Evolutionary conservation across 2,329 filamentous ascomycete genomes (phyloP).

Genomic region (Exophiala aquamarina): DNA sequence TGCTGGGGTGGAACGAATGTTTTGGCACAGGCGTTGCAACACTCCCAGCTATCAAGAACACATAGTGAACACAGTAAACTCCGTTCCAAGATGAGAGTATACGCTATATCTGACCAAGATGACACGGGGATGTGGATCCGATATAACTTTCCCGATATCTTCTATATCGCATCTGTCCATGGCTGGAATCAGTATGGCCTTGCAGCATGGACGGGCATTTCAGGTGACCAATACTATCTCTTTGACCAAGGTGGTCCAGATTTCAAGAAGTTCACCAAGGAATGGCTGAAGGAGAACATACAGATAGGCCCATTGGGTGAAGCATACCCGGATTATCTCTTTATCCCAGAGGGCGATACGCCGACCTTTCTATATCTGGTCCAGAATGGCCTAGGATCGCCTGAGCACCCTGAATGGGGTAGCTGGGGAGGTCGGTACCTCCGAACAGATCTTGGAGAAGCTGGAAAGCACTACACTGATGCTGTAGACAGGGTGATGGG

Average conservation of each 20-base stretch:
- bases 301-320: constrained; percentile 51
- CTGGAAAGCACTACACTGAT: constrained; percentile 32
- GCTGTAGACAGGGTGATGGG: constrained; percentile 37
- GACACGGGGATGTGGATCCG: constrained; percentile 59
- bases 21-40: constrained; percentile 50
- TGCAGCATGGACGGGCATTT: constrained; percentile 59
- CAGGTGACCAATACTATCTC: constrained; percentile 47
- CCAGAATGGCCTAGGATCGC: constrained; percentile 42
- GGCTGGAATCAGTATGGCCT: constrained; percentile 56
- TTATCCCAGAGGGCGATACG: constrained; percentile 54
- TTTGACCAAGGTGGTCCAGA: constrained; percentile 53
- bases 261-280: constrained; percentile 46
- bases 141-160: constrained; percentile 52
- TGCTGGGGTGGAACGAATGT: constrained; percentile 56
- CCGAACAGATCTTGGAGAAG: constrained; percentile 23
- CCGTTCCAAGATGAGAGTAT: constrained; percentile 48
- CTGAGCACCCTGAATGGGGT: constrained; percentile 43
- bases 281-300: constrained; percentile 56
- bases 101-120: constrained; percentile 61
- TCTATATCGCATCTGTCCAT: constrained; percentile 58
- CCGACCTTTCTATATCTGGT: constrained; percentile 43
- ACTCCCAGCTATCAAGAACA: constrained; percentile 35
- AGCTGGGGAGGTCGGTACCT: constrained; percentile 45
- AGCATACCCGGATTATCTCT: constrained; percentile 49
- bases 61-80: constrained; percentile 37